Evolutionary conservation across 768 basidiomycete species (phyloP).

Genomic region (Pisolithus sp.): DNA sequence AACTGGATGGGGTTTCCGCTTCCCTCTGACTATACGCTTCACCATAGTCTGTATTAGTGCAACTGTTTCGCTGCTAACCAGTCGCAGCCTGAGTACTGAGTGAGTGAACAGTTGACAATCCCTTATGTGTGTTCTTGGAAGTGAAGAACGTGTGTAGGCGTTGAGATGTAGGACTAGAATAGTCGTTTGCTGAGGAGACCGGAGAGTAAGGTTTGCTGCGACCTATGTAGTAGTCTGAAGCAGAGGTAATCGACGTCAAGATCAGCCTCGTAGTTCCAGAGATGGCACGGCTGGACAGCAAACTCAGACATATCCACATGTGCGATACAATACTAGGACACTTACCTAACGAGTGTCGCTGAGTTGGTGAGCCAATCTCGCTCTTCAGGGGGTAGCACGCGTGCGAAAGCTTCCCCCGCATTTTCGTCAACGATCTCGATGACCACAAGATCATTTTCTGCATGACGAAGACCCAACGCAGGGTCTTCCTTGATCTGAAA

Average conservation of each 20-base stretch:
- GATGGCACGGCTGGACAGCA: conserved; percentile 42
- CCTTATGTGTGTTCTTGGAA: conserved; percentile 53
- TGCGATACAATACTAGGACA: too few relatives aligned
- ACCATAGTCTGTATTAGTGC: conserved; percentile 56
- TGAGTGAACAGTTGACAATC: conserved; percentile 55
- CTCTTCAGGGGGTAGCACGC: conserved; percentile 53
- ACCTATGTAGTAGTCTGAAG: conserved; percentile 54
- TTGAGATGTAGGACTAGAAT: conserved; percentile 12
- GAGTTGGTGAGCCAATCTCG: conserved; percentile 53
- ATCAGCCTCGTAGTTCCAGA: conserved; percentile 54
- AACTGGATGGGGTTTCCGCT: conserved; percentile 12
- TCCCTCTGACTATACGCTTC: conserved; percentile 47
- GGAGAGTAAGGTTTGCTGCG: too few relatives aligned
- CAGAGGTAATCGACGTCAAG: conserved; percentile 48
- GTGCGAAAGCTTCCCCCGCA: conserved; percentile 51
- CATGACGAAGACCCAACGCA: conserved; percentile 40
- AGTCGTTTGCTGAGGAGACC: conserved; percentile 2
- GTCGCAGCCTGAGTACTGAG: conserved; percentile 62
- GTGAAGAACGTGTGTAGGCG: conserved; percentile 53
- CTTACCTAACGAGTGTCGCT: conserved; percentile 7
- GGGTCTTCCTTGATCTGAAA: conserved; percentile 57
- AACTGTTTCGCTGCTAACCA: conserved; percentile 59
- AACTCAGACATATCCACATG: too few relatives aligned
- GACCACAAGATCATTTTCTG: conserved; percentile 58
- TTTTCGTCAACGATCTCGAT: conserved; percentile 56